Conservation (phyloP, 768 basidiomycete species). For the Lentinula sp. region DNA sequence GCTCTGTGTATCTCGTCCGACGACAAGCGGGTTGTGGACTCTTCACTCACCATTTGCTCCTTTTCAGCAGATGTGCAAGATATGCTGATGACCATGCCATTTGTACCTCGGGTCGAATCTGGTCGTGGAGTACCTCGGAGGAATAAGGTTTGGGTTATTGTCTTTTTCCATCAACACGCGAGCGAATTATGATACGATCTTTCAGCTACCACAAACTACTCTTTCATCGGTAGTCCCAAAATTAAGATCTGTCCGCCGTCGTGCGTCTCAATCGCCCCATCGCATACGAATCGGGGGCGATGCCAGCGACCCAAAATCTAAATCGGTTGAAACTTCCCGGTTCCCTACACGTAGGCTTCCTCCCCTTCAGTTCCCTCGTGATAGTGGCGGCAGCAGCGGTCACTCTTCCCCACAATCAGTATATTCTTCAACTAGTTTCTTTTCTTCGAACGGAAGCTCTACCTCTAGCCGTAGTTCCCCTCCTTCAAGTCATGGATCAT, state of each 20-base stretch:
- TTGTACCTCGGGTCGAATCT: background rate
- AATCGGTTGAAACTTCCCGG: background rate
- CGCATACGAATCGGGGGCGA: background rate
- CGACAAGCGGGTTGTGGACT: background rate
- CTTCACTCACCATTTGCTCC: background rate
- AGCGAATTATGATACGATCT: background rate
- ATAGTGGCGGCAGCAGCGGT: constrained; percentile 3
- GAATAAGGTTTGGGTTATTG: constrained; percentile 6
- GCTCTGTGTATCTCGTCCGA: background rate
- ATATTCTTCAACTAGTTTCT: constrained; percentile 14
- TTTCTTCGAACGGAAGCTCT: constrained; percentile 33
- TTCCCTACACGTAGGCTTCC: constrained; percentile 1
- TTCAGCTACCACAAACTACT: background rate
- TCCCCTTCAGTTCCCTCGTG: background rate
- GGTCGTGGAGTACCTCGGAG: background rate
- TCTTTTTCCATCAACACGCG: background rate
- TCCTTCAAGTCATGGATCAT: constrained; percentile 36
- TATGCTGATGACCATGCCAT: background rate
- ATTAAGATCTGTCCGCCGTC: background rate
- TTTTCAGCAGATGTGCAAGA: background rate
- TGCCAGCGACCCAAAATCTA: background rate
- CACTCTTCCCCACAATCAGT: constrained; percentile 7
- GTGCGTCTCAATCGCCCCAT: background rate
- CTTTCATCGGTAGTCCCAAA: background rate
- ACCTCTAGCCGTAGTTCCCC: constrained; percentile 40